Conservation (phyloP, 2,329 filamentous ascomycete species). For the Phoma herbarum region DNA sequence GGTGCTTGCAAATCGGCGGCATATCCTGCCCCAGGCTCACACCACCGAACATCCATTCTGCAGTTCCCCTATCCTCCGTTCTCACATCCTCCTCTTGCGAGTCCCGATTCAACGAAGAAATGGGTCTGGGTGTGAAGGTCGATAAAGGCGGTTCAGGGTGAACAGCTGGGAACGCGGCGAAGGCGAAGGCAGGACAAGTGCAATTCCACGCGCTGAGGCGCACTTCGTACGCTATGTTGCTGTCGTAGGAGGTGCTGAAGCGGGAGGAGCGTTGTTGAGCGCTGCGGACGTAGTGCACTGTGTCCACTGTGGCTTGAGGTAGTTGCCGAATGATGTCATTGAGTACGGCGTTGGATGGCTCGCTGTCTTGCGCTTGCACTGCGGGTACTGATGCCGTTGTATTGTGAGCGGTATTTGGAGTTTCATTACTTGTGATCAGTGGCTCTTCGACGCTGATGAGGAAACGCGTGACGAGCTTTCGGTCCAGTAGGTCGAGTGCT, state of each 20-base stretch:
- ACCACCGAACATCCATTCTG: conserved; percentile 27
- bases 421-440: not conserved
- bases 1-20: conserved; percentile 81
- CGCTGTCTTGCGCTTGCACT: not conserved
- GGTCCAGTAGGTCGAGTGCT: conserved; percentile 87
- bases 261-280: conserved; percentile 55
- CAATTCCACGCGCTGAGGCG: conserved; percentile 84
- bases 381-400: not conserved
- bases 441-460: conserved; percentile 19
- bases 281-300: conserved; percentile 68
- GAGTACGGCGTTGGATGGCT: not conserved
- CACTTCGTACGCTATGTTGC: conserved; percentile 69
- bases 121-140: not conserved
- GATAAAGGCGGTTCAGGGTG: conserved; percentile 24
- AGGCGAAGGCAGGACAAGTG: conserved; percentile 83
- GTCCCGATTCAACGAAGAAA: too few species aligned
- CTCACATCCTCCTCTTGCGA: not conserved
- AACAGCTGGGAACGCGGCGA: conserved; percentile 68
- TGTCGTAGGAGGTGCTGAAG: conserved; percentile 39
- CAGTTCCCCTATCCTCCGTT: conserved; percentile 1
- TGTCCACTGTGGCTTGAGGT: conserved; percentile 6
- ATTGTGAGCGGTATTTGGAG: not conserved
- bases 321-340: not conserved
- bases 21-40: conserved; percentile 41
- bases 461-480: conserved; percentile 71